Conservation (phyloP, 176 grass and related monocot species). For the Eremochloa ophiuroides region DNA sequence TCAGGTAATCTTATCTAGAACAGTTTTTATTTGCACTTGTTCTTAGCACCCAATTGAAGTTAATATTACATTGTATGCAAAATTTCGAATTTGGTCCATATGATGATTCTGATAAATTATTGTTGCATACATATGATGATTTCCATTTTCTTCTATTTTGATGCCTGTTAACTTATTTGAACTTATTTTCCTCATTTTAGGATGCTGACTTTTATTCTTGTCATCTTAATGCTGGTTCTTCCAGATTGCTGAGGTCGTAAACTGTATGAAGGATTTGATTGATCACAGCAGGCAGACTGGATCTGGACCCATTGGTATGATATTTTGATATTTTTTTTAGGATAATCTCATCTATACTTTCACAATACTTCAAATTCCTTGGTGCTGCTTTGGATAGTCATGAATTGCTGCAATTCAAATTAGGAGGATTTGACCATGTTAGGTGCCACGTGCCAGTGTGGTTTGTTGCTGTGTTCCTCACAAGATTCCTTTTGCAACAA, state of each 20-base stretch:
- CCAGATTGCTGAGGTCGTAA: conserved; percentile 96
- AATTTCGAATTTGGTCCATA: background rate
- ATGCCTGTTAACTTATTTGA: background rate
- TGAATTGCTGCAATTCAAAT: background rate
- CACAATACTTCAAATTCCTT: background rate
- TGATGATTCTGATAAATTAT: background rate
- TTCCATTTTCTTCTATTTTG: conserved; percentile 1
- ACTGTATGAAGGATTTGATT: conserved; percentile 99
- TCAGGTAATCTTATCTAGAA: conserved; percentile 50
- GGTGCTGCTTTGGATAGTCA: too few species aligned
- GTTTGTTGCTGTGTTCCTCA: background rate
- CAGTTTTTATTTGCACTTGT: background rate
- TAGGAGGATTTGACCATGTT: background rate
- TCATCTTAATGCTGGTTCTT: conserved; percentile 26
- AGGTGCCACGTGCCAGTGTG: background rate
- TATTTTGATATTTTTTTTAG: background rate
- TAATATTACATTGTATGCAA: background rate
- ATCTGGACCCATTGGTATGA: conserved; percentile 79
- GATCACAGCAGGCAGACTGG: conserved; percentile 86
- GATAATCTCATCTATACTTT: conserved; percentile 1
- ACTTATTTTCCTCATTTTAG: background rate
- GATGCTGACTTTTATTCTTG: conserved; percentile 15
- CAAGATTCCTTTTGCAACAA: background rate
- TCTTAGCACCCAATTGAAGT: background rate
- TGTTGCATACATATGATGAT: background rate